A percentile compares a stretch with the other conserved stretches of the same genome.
These are phyloP conservation scores for Epithemia pelagica DNA, from an alignment of 108 stramenopile genomes.

Conservation along the genomic window DNA sequence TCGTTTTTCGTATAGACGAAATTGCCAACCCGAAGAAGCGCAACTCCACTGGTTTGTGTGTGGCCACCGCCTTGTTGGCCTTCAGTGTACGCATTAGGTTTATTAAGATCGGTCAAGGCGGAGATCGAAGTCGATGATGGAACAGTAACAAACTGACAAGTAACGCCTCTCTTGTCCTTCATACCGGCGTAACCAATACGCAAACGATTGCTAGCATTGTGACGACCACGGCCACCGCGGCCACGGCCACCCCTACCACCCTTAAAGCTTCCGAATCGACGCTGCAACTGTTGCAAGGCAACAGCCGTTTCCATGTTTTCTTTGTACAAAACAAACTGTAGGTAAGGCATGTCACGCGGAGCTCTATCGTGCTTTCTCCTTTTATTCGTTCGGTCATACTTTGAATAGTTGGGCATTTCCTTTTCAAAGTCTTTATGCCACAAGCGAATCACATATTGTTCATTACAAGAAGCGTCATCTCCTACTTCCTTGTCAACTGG, in stretches of 20 bases:
- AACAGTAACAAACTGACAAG: constrained; percentile 77
- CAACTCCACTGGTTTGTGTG: constrained; percentile 39
- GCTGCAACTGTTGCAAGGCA: constrained; percentile 66
- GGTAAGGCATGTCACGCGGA: constrained; percentile 30
- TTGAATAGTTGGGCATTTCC: constrained; percentile 66
- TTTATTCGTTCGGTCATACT: constrained; percentile 29
- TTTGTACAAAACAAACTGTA: constrained; percentile 83
- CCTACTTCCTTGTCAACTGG: background rate
- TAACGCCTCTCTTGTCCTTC: constrained; percentile 91
- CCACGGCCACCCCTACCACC: constrained; percentile 9
- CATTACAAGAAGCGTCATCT: background rate
- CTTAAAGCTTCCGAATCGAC: constrained; percentile 27
- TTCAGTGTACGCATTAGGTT: constrained; percentile 1
- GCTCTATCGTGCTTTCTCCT: constrained; percentile 16
- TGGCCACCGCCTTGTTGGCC: constrained; percentile 46
- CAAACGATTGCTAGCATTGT: constrained; percentile 3
- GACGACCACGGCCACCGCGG: constrained; percentile 18
- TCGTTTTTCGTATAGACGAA: constrained; percentile 65
- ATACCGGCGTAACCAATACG: constrained; percentile 80
- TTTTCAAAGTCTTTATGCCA: constrained; percentile 63
- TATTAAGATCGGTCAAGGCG: constrained; percentile 18
- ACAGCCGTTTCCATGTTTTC: constrained; percentile 84
- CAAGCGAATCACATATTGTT: constrained; percentile 36
- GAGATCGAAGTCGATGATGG: constrained; percentile 7
- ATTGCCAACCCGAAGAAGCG: constrained; percentile 63